These are phyloP conservation scores for Pyrus hybrid DNA, from an alignment of 331 rosid genomes.

Conservation along the genomic window DNA sequence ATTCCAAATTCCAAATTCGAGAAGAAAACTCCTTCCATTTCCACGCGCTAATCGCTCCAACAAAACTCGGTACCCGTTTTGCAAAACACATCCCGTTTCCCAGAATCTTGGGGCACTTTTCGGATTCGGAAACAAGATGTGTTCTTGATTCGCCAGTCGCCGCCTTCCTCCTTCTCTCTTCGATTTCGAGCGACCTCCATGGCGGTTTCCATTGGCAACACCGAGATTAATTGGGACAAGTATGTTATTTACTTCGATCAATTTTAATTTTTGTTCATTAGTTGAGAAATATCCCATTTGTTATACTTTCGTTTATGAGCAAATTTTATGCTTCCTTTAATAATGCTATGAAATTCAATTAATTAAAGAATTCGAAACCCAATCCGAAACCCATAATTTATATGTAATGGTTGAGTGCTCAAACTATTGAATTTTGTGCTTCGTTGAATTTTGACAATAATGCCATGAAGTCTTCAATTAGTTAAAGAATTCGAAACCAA, in stretches of 20 bases:
- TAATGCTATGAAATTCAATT: background rate
- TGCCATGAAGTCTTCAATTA: background rate
- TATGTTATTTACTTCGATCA: slow-evolving; percentile 17
- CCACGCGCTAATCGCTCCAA: background rate
- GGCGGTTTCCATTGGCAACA: slow-evolving; percentile 58
- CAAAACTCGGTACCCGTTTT: background rate
- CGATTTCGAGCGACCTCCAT: slow-evolving; percentile 22
- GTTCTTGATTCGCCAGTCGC: slow-evolving; percentile 12
- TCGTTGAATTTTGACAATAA: background rate
- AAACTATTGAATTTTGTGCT: background rate
- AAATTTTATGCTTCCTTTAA: too few relatives aligned
- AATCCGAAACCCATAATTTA: background rate
- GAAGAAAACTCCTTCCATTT: background rate
- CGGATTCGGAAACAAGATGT: slow-evolving; percentile 7
- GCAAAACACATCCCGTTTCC: background rate
- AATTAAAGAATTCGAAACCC: background rate
- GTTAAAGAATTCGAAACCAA: background rate
- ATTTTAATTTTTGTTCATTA: background rate
- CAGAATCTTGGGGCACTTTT: background rate
- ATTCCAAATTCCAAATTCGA: background rate
- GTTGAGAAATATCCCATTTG: background rate
- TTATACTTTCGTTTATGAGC: background rate
- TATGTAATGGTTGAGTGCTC: background rate
- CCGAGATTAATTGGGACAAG: slow-evolving; percentile 99
- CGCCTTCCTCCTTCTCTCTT: background rate